Evolutionary conservation across 768 basidiomycete species (phyloP), one percentile per base, ranked within the genome.

Genomic region (Russula lepida): DNA sequence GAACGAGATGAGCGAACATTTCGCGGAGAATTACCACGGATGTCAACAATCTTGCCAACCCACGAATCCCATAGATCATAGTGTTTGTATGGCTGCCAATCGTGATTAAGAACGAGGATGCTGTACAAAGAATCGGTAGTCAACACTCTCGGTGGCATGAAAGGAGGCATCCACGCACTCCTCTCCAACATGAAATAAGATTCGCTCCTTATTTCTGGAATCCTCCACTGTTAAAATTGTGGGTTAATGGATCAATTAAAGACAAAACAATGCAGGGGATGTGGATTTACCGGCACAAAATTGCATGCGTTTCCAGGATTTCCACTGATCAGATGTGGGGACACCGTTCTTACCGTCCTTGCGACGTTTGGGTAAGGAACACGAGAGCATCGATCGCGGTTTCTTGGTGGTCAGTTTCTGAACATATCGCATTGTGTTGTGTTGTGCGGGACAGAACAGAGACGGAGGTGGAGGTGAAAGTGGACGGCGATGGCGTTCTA

Each of bases 21-120:
- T 28, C 39, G 35, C 9, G 62, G 62, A 2, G 56, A 33, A 43
- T 58, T 58, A 3, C 62, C 56, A 17, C 56, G 62, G 51, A 63
- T 63, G 7, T 33, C 62, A 4, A 33, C 1, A 27, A 63, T 58
- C 37, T 49, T 63, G 19, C 56, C 62, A 7, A 63, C 62, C 62
- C 62, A 63, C 1, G 30, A 41, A 4, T 63, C 62, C 12, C 57
- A 49, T 12, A 33, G 2, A 19, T 63, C 39, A 21, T 63, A 63
- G 23, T 4, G 13, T 13, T 8, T 6, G 21, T 54, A 17, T 0
- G 62, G 35, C 3, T 8, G 17, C 62, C 62, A 63, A 6, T 44
- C 25, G 8, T 63, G 46, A 30, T 63, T 63, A 1, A 63, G 27
- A 3, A 63, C 25, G 15, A 43, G 46, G 30, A 63, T 49, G 25